Evolutionary conservation across 257 asterid species (phyloP).

Genomic region (Thymus mandschuricus): DNA sequence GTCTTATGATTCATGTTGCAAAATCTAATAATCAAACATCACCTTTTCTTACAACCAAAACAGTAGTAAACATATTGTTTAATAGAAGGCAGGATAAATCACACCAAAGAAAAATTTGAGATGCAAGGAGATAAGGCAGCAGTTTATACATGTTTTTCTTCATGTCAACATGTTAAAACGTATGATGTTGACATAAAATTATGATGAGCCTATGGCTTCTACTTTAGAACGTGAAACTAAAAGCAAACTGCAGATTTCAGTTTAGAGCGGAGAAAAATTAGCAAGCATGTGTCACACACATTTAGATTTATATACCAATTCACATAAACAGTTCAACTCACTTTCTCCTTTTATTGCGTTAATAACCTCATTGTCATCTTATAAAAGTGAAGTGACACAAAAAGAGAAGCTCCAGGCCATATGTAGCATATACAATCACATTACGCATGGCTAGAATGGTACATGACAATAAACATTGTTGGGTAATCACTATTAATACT

Average conservation of each 20-base stretch:
- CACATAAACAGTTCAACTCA: background rate
- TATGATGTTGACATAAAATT: background rate
- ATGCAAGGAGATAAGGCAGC: background rate
- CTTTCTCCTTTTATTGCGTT: constrained; percentile 1
- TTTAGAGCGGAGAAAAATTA: background rate
- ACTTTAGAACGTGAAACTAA: background rate
- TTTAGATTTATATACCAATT: background rate
- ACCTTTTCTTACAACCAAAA: background rate
- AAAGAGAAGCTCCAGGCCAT: constrained; percentile 1
- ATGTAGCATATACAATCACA: constrained; percentile 10
- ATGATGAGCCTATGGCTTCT: background rate
- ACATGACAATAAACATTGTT: constrained; percentile 4
- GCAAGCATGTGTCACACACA: background rate
- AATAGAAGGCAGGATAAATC: background rate
- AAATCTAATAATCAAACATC: background rate
- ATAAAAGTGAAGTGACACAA: constrained; percentile 28
- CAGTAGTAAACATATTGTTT: background rate
- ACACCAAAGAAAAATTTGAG: background rate
- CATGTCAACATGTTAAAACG: background rate
- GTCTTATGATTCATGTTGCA: background rate
- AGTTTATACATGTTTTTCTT: background rate
- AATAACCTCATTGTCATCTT: no score
- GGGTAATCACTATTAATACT: constrained; percentile 1
- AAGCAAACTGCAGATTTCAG: background rate
- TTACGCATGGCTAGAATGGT: background rate